Percentiles rank a stretch among this genome's conserved stretches.
Evolutionary conservation across 163 green algal species (phyloP).

Genomic region (Trebouxiophyceae sp.): DNA sequence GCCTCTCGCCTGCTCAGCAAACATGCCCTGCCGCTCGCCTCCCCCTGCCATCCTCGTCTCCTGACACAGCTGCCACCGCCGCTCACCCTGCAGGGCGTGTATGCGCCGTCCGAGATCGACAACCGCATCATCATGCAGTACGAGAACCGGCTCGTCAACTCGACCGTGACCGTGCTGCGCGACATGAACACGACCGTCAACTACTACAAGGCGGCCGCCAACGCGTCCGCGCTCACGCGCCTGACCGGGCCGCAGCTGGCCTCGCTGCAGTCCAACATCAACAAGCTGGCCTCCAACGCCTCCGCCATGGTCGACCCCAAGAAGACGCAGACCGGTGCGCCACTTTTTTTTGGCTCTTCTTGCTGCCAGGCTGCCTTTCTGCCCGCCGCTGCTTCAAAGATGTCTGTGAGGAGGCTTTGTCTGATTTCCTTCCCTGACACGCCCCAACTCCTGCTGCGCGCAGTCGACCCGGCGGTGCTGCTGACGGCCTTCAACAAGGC

Average conservation of each 20-base stretch:
- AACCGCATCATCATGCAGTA: slow-evolving; percentile 1
- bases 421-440: no score
- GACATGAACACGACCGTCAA: slow-evolving; percentile 13
- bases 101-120: slow-evolving; percentile 14
- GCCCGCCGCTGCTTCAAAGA: no score
- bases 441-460: no score
- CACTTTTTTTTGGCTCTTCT: no score
- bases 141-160: slow-evolving; percentile 7
- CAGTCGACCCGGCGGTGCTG: not conserved
- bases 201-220: not conserved
- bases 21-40: no score
- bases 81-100: slow-evolving; percentile 18
- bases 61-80: not conserved
- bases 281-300: not conserved
- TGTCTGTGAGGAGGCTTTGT: no score
- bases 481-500: slow-evolving; percentile 4
- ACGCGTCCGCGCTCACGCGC: not conserved
- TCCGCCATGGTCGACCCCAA: no score
- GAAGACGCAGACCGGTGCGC: no score
- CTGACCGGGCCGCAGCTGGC: not conserved
- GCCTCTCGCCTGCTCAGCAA: no score
- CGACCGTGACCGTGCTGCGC: slow-evolving; percentile 13
- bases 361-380: no score
- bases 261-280: not conserved
- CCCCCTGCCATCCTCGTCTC: not conserved